These are phyloP conservation scores for Venturia nashicola DNA, from an alignment of 2,329 filamentous ascomycete genomes.

Conservation along the genomic window DNA sequence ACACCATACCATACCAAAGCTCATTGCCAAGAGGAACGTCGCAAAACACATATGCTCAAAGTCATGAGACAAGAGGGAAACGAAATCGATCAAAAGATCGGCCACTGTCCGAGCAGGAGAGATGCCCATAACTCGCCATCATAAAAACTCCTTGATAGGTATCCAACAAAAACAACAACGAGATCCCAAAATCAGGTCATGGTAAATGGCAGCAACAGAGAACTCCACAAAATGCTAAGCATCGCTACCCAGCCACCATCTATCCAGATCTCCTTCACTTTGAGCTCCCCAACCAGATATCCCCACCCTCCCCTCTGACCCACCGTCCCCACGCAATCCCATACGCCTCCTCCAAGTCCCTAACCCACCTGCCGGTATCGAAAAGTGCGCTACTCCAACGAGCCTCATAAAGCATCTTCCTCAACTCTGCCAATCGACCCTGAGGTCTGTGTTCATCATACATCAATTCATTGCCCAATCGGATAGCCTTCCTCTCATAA, in stretches of 20 bases:
- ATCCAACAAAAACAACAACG: neutral
- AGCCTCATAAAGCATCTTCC: constrained; percentile 68
- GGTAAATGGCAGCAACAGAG: too few species aligned
- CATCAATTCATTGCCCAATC: constrained; percentile 20
- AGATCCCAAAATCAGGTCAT: too few species aligned
- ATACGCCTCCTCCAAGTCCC: constrained; percentile 79
- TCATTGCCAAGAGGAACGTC: too few species aligned
- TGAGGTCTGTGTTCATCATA: constrained; percentile 21
- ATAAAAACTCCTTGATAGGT: too few species aligned
- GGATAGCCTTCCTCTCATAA: constrained; percentile 50
- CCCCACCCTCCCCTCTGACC: constrained; percentile 76
- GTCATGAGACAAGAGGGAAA: too few species aligned
- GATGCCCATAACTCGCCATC: too few species aligned
- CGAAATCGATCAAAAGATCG: too few species aligned
- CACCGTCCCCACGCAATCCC: constrained; percentile 79
- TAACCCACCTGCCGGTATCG: constrained; percentile 82
- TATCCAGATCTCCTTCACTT: neutral
- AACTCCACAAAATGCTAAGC: neutral
- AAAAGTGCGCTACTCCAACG: constrained; percentile 84
- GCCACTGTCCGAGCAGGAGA: too few species aligned
- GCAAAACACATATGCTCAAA: too few species aligned
- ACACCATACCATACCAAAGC: too few species aligned
- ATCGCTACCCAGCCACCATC: neutral
- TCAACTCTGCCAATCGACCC: constrained; percentile 66
- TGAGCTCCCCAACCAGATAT: constrained; percentile 61